Evolutionary conservation across 2,329 filamentous ascomycete species (phyloP), one percentile per base, ranked within the genome.

Genomic region (Metarhizium brunneum): DNA sequence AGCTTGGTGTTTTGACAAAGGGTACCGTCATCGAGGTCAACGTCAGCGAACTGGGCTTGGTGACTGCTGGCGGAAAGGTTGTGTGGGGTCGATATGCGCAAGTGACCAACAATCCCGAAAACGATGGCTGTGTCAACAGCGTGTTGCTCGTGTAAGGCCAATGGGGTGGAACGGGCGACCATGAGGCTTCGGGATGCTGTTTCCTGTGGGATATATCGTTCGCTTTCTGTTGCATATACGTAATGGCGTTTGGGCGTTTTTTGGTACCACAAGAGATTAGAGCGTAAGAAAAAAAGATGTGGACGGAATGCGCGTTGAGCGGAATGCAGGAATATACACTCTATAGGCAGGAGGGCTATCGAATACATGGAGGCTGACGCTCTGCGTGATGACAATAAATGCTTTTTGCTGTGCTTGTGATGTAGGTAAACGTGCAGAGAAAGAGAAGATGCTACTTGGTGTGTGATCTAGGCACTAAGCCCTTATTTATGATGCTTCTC

Each of bases 61-160:
- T 95, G 16, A 97, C 94, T 2, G 87, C 92, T 2, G 86, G 85
- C 59, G 94, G 94, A 60, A 96, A 96, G 75, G 90, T 96, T 8
- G 90, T 92, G 6, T 96, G 92, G 92, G 91, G 90, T 63, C 80
- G 89, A 62, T 94, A 86, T 74, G 88, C 88, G 32, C 63, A 69
- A 58, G 64, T 72, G 36, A 73, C 69, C 6, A 80, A 79, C 66
- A 76, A 75, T 61, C 73, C 73, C 3, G 75, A 78, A 65, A 73
- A 73, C 59, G 73, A 76, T 53, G 73, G 73, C 20, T 76, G 74
- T 58, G 68, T 76, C 57, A 77, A 77, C 61, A 72, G 70, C 54
- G 64, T 70, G 50, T 58, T 70, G 52, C 53, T 70, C 54, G 68
- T 69, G 30, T 70, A 61, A 63, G 25, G n/a, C 32, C 18, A 18